Evolutionary conservation across 257 asterid species (phyloP), one percentile per base, ranked within the genome.

Genomic region (Catharanthus roseus): DNA sequence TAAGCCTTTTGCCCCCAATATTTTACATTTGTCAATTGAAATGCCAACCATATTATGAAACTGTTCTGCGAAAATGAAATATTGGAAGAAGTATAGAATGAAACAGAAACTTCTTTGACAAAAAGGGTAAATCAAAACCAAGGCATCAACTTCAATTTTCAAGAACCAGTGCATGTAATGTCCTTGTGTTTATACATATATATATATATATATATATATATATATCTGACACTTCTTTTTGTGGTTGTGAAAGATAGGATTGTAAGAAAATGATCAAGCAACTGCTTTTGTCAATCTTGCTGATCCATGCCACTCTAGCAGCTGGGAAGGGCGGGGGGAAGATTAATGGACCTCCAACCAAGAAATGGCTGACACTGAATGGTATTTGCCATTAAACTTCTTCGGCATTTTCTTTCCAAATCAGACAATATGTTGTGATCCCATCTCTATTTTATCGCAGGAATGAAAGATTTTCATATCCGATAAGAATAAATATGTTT

Each of bases 361-460:
- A 49, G 77, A 90, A 75, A 83, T 92, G 96, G 96, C 76, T 80
- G 84, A 92, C 98, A 45, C 85, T 92, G 42, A 78, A 72, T 64
- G 98, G 98, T 91, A 86, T 13, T 0, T 41, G 58, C 64, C 1
- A 51, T 15, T 16, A 47, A 10, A 51, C 50, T 9, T 13, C 53
- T 15, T 33, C 0, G 9, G 2, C 45, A 56, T 21, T 0, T 62
- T 16, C 3, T 33, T 12, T 53, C 5, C 2, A 15, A 57, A 23
- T 41, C 36, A 33, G 34, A 60, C 45, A 53, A 19, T 23, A 66
- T n/a, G n/a, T n/a, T n/a, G n/a, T n/a, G n/a, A n/a, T n/a, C n/a
- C n/a, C n/a, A n/a, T n/a, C n/a, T n/a, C n/a, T n/a, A n/a, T n/a
- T 11, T 58, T 58, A 31, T 18, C 5, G n/a, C n/a, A 57, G 64